These are phyloP conservation scores for Mortierella sp. DNA, from an alignment of 371 early-diverging fungal species.

Conservation along the genomic window DNA sequence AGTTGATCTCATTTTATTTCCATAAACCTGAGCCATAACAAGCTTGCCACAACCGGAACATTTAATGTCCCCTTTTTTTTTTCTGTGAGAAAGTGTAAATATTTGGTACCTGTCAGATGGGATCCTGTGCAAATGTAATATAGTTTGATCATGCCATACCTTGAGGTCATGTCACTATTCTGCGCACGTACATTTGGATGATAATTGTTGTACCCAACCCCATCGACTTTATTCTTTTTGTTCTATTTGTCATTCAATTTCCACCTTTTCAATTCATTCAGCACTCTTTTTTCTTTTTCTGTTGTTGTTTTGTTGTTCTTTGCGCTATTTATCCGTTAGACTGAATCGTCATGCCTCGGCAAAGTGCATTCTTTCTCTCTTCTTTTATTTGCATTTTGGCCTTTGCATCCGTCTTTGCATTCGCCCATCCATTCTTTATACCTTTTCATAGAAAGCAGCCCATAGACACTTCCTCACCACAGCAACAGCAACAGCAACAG, in stretches of 20 bases:
- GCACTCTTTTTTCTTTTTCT: background rate
- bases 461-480: background rate
- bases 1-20: background rate
- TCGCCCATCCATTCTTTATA: conserved; percentile 27
- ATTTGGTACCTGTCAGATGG: too few relatives aligned
- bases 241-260: background rate
- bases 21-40: background rate
- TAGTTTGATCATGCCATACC: background rate
- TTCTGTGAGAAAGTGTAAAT: background rate
- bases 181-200: background rate
- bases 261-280: background rate
- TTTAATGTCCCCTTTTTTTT: background rate
- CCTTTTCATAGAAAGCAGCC: conserved; percentile 15
- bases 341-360: conserved; percentile 40
- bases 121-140: background rate
- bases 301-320: background rate
- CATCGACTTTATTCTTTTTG: background rate
- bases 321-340: background rate
- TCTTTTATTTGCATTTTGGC: conserved; percentile 13
- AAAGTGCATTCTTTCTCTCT: conserved; percentile 13
- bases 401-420: background rate
- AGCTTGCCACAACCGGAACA: background rate
- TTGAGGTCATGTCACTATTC: background rate
- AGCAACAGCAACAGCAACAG: conserved; percentile 9
- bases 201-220: background rate